These are phyloP conservation scores for Pleurostoma richardsiae DNA, from an alignment of 2,329 filamentous ascomycete species.

Conservation along the genomic window DNA sequence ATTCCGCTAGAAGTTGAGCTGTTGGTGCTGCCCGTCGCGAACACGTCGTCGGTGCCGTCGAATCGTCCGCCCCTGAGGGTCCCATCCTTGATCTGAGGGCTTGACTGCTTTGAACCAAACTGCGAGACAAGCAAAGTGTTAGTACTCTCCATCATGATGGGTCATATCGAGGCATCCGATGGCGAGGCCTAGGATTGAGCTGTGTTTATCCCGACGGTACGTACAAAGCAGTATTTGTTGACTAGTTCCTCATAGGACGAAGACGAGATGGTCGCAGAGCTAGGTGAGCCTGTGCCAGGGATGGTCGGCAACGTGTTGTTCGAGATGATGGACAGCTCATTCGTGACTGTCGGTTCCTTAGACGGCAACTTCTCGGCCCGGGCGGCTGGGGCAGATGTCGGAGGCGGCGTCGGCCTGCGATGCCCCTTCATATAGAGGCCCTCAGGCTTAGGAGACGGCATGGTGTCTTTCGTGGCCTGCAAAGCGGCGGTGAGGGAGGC, in stretches of 20 bases:
- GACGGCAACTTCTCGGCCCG: slow-evolving; percentile 2
- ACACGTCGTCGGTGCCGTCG: slow-evolving; percentile 34
- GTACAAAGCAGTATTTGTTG: slow-evolving; percentile 99
- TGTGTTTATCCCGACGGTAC: slow-evolving; percentile 47
- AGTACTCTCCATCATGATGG: slow-evolving; percentile 24
- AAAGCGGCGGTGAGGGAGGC: slow-evolving; percentile 85
- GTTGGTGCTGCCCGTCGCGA: slow-evolving; percentile 21
- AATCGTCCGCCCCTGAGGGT: slow-evolving; percentile 35
- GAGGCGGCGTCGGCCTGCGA: slow-evolving; percentile 26
- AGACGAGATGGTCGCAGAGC: slow-evolving; percentile 62
- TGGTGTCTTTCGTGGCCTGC: slow-evolving; percentile 63
- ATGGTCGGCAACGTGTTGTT: slow-evolving; percentile 21
- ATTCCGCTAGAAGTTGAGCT: slow-evolving; percentile 29
- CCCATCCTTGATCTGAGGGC: slow-evolving; percentile 44
- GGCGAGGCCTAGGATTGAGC: not conserved
- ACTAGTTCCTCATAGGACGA: slow-evolving; percentile 94
- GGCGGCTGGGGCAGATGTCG: slow-evolving; percentile 4
- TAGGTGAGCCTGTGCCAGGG: slow-evolving; percentile 41
- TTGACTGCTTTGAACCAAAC: slow-evolving; percentile 59
- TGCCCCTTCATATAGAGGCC: slow-evolving; percentile 52
- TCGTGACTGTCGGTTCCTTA: slow-evolving; percentile 6
- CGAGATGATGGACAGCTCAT: slow-evolving; percentile 8
- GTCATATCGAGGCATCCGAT: slow-evolving; percentile 13
- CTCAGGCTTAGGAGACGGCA: slow-evolving; percentile 45
- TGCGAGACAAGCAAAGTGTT: slow-evolving; percentile 31